Evolutionary conservation across 2,329 filamentous ascomycete species (phyloP).

Genomic region (Sarocladiaceae sp.): DNA sequence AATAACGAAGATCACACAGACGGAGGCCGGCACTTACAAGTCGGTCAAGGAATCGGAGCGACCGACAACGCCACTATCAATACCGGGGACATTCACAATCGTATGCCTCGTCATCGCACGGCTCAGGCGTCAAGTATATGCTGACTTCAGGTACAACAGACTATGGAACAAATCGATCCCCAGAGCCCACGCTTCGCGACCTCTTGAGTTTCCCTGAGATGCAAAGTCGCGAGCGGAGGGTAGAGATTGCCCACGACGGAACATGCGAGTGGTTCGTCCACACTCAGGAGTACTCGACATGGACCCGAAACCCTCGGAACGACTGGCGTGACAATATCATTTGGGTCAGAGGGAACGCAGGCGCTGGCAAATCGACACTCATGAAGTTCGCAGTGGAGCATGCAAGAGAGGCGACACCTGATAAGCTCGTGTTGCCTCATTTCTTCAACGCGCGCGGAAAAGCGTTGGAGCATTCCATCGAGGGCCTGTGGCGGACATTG

Average conservation of each 20-base stretch:
- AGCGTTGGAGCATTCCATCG: slow-evolving; percentile 36
- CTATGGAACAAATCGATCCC: no score
- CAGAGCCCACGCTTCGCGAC: background rate
- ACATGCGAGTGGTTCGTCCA: background rate
- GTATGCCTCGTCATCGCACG: no score
- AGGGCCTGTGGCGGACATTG: slow-evolving; percentile 46
- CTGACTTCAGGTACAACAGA: no score
- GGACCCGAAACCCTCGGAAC: background rate
- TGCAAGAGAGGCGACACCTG: background rate
- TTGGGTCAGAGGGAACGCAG: slow-evolving; percentile 11
- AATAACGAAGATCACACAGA: no score
- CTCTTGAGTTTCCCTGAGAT: background rate
- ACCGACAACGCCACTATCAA: no score
- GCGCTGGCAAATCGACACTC: slow-evolving; percentile 11
- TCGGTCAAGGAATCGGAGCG: no score
- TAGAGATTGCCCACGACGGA: background rate
- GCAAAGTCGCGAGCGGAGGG: background rate
- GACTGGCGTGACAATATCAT: slow-evolving; percentile 1
- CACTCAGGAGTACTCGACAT: background rate
- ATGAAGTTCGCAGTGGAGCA: slow-evolving; percentile 10
- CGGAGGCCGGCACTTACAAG: no score
- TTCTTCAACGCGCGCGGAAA: slow-evolving; percentile 48
- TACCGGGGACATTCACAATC: no score
- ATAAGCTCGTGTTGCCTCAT: slow-evolving; percentile 30
- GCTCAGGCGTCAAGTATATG: no score